Evolutionary conservation across 2,329 filamentous ascomycete species (phyloP), one percentile per base, ranked within the genome.

Genomic region (Exophiala lecanii-corni): DNA sequence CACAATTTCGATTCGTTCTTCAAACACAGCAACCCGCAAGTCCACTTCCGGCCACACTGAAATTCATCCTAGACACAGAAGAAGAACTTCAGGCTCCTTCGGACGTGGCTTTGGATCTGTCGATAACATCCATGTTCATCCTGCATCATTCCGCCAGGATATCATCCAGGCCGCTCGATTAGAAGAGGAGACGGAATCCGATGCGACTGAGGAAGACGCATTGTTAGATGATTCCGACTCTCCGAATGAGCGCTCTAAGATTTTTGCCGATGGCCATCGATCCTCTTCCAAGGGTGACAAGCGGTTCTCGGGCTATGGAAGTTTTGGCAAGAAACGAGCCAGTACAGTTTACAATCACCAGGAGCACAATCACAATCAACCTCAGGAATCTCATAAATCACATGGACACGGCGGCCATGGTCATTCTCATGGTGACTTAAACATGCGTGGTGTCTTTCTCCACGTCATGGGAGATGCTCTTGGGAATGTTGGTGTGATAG

Each of bases 91-190:
- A 81, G 75, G 69, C 68, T 89, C 70, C 66, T 82, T 68, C 18
- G 73, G 70, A 20, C 69, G 75, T 39, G 65, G 67, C 33, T 73
- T 75, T 47, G 69, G 70, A 10, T 73, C 67, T 23, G 77, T 89
- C 42, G 84, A 82, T 18, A 76, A 81, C 41, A 77, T 94, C 54
- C 86, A 83, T 61, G 86, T 94, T 39, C 86, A 96, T 61, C 92
- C 92, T 2, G 84, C 88, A 17, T 91, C 84, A 51, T 89, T 97
- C 71, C 76, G 92, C 53, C 86, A 94, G 62, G 88, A 91, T 43
- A 95, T 98, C 55, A 94, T 97, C 53, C 82, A 83, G 26, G 87
- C 86, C n/a, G 83, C 81, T 47, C 77, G 79, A 38, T 70, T 81
- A 34, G 79, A 78, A 28, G 69, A 73, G 3, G 75, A 71, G 4